Evolutionary conservation across 2,329 filamentous ascomycete species (phyloP), one percentile per base, ranked within the genome.

Genomic region (Ophiostoma perfectum): DNA sequence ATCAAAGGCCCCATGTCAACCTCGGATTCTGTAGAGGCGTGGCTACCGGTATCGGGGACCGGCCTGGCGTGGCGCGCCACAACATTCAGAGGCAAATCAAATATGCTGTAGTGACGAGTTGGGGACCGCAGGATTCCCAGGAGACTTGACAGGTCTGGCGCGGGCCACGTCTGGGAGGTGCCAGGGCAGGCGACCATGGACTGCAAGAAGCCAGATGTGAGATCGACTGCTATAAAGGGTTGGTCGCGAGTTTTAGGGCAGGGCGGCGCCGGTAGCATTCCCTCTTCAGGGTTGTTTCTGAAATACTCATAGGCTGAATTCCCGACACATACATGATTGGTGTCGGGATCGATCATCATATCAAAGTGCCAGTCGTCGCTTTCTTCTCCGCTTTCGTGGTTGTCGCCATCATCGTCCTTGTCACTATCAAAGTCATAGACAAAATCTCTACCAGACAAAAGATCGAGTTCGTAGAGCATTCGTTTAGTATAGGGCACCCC

Each of bases 161-260:
- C 41, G 6, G 58, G 12, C 58, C 58, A 62, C 38, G 58, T 41
- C 36, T 62, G 58, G 12, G 5, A 41, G 5, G 12, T 62, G 12
- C 58, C 58, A 1, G 58, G 58, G n/a, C 58, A 62, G 38, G 58
- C 58, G n/a, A 62, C n/a, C 58, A 62, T 39, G 58, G 58, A n/a
- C 12, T 8, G 12, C 12, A n/a, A 4, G 11, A 62, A 62, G 58
- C 58, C 58, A 9, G 36, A 39, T 42, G 39, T 4, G 11, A 62
- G 38, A 11, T 62, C 38, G 36, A 62, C 58, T 7, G 38, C 1
- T n/a, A 14, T 7, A 41, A 62, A 62, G 4, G 58, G 36, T 14
- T 5, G 49, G 49, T 55, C 8, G 18, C n/a, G 49, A 11, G 27
- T 36, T 14, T 18, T 4, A 27, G 49, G 49, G 5, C 12, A 45